phyloP scores from a whole-genome alignment of 116 monocot species.

The Papilionanthe hybrid region DNA sequence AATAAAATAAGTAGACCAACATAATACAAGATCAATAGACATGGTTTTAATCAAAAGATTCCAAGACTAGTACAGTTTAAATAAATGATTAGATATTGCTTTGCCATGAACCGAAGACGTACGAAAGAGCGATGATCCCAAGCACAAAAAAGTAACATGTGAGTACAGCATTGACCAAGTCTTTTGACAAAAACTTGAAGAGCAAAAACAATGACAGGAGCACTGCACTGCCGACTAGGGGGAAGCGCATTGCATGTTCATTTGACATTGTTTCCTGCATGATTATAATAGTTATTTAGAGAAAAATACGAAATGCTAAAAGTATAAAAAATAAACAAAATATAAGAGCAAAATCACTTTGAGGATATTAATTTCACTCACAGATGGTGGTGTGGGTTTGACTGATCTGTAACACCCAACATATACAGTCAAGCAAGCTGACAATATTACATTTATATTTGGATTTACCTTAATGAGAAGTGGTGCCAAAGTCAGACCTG shows the following conservation, averaged over 20 bases:
- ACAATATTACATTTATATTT: constrained; percentile 90
- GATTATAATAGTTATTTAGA: neutral
- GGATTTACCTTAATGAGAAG: constrained; percentile 69
- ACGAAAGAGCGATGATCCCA: constrained; percentile 90
- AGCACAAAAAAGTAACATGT: constrained; percentile 97
- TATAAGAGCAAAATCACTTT: neutral
- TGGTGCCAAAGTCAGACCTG: constrained; percentile 78
- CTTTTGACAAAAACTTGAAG: constrained; percentile 95
- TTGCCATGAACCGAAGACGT: constrained; percentile 16
- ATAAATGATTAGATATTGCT: constrained; percentile 5
- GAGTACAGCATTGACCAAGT: constrained; percentile 92
- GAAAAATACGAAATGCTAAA: neutral
- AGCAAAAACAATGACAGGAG: constrained; percentile 89
- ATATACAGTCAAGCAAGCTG: constrained; percentile 88
- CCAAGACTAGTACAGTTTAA: neutral
- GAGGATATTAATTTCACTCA: constrained; percentile 26
- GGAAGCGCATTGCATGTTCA: constrained; percentile 98
- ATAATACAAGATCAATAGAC: neutral
- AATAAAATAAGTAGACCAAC: constrained; percentile 1
- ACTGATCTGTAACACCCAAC: constrained; percentile 95
- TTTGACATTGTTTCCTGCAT: constrained; percentile 98
- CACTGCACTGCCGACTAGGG: constrained; percentile 98
- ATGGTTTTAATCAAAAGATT: constrained; percentile 6
- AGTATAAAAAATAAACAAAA: neutral
- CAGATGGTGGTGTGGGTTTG: constrained; percentile 87